Evolutionary conservation across 2,329 filamentous ascomycete genomes (phyloP).

Genomic region (Trichoderma citrinoviride): DNA sequence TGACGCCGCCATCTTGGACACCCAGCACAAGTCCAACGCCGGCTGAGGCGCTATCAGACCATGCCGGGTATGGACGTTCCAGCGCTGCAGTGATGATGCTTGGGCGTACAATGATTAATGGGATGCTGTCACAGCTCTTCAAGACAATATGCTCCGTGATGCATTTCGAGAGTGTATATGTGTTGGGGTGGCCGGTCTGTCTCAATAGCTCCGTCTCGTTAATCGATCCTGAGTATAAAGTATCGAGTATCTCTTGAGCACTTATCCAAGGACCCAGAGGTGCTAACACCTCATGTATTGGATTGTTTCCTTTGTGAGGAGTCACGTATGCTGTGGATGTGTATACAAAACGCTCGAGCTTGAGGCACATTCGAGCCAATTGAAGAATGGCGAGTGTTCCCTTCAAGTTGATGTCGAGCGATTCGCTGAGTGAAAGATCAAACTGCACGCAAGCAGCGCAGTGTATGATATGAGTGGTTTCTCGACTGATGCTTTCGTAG

Average conservation of each 20-base stretch:
- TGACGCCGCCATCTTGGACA: neutral
- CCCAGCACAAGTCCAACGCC: neutral
- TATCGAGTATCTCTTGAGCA: neutral
- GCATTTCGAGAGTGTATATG: conserved; percentile 1
- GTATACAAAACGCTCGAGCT: neutral
- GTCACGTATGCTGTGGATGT: conserved; percentile 3
- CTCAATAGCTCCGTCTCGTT: neutral
- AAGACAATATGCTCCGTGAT: neutral
- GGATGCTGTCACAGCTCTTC: neutral
- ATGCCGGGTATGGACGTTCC: neutral
- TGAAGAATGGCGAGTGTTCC: neutral
- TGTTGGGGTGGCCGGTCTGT: neutral
- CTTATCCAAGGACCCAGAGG: neutral
- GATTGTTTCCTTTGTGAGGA: neutral
- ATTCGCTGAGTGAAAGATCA: neutral
- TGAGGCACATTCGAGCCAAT: neutral
- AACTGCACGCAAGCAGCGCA: neutral
- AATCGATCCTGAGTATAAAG: neutral
- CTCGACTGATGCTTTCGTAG: neutral
- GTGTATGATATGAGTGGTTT: neutral
- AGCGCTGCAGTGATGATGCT: neutral
- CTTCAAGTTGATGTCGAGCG: neutral
- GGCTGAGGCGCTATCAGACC: neutral
- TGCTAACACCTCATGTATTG: neutral
- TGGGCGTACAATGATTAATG: neutral